Percentiles rank a stretch among this genome's conserved stretches.
phyloP scores from a whole-genome alignment of 2,329 filamentous ascomycete genomes.

The Fusarium piperis region DNA sequence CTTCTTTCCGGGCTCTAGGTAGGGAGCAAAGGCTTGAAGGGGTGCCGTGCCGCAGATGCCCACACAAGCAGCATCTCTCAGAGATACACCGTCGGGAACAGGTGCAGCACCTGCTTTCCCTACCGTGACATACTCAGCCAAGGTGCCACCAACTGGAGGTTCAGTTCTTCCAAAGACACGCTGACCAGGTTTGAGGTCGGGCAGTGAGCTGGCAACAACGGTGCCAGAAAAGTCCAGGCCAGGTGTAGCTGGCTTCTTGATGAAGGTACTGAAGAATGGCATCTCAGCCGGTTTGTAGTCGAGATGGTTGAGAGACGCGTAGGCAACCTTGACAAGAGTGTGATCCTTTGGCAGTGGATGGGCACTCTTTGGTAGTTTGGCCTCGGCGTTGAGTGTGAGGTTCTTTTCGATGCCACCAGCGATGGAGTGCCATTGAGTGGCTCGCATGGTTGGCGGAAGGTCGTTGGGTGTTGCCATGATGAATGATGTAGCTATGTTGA shows the following conservation, averaged over 20 bases:
- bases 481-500: not conserved
- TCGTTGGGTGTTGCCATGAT: slow-evolving; percentile 15
- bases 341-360: slow-evolving; percentile 1
- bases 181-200: not conserved
- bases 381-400: not conserved
- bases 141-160: not conserved
- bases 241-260: slow-evolving; percentile 21
- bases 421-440: slow-evolving; percentile 28
- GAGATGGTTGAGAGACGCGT: slow-evolving; percentile 34
- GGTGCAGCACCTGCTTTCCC: slow-evolving; percentile 3
- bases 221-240: slow-evolving; percentile 34
- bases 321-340: slow-evolving; percentile 26
- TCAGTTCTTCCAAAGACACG: slow-evolving; percentile 27
- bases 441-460: slow-evolving; percentile 27
- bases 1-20: not conserved
- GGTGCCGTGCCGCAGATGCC: slow-evolving; percentile 26
- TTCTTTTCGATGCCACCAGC: slow-evolving; percentile 31
- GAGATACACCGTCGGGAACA: not conserved
- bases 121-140: slow-evolving; percentile 32
- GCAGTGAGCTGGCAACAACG: not conserved
- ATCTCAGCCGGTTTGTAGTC: slow-evolving; percentile 34
- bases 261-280: slow-evolving; percentile 10
- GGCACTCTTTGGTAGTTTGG: slow-evolving; percentile 9
- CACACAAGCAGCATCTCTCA: slow-evolving; percentile 17
- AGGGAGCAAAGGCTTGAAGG: slow-evolving; percentile 5